Percentiles rank a stretch among this genome's conserved stretches.
These are phyloP conservation scores for Excoecaria cochinchinensis DNA, from an alignment of 345 rosid genomes.

Conservation along the genomic window DNA sequence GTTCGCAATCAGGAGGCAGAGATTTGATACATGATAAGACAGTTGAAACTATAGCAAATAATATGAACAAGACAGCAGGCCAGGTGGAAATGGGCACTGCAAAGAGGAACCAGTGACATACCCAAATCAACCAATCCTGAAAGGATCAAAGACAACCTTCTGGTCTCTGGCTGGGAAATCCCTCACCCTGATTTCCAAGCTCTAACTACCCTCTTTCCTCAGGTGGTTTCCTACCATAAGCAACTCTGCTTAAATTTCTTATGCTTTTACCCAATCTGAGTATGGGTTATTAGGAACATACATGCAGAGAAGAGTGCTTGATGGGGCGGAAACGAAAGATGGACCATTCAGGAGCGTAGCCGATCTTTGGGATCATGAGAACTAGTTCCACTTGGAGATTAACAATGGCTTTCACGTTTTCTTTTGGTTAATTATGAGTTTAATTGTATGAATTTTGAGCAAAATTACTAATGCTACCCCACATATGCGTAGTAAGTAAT, in stretches of 20 bases:
- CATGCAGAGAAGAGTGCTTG: conserved; percentile 44
- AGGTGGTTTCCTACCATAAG: conserved; percentile 20
- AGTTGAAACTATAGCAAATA: conserved; percentile 43
- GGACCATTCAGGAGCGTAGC: conserved; percentile 54
- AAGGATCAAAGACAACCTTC: conserved; percentile 50
- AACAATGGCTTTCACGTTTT: too few species aligned
- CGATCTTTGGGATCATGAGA: conserved; percentile 60
- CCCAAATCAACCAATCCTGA: conserved; percentile 51
- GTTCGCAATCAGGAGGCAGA: conserved; percentile 49
- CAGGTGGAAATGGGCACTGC: conserved; percentile 54
- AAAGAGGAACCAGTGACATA: conserved; percentile 54
- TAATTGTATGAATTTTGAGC: too few species aligned
- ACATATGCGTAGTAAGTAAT: too few species aligned
- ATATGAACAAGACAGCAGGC: conserved; percentile 54
- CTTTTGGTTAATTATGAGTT: too few species aligned
- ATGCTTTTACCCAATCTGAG: neutral
- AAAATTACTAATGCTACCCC: too few species aligned
- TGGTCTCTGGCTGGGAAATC: conserved; percentile 48
- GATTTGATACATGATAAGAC: conserved; percentile 45
- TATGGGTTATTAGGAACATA: too few species aligned
- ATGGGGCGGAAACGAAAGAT: conserved; percentile 41
- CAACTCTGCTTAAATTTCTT: too few species aligned
- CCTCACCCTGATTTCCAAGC: conserved; percentile 50
- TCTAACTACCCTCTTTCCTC: conserved; percentile 36
- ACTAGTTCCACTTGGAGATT: conserved; percentile 15